Conservation (phyloP, 352 stramenopile species). For the Globisporangium abappressorium region DNA sequence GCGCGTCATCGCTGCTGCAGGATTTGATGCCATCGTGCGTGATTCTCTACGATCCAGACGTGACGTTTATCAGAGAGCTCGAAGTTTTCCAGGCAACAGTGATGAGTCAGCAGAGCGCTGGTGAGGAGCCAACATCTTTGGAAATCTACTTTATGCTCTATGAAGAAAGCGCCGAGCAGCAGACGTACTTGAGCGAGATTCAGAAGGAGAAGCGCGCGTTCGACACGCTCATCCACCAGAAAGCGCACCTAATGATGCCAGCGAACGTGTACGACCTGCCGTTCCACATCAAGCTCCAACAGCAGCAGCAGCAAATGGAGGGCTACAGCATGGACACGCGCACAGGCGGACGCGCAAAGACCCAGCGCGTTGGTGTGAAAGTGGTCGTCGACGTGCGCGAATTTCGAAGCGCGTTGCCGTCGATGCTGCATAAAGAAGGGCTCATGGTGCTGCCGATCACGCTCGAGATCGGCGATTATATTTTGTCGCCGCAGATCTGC, state of each 20-base stretch:
- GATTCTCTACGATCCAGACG: conserved; percentile 94
- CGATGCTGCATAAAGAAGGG: conserved; percentile 95
- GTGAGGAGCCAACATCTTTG: conserved; percentile 22
- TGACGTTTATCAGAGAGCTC: conserved; percentile 93
- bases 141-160: conserved; percentile 97
- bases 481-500: conserved; percentile 96
- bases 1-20: conserved; percentile 72
- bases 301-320: conserved; percentile 41
- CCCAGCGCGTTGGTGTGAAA: conserved; percentile 45
- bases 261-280: conserved; percentile 85
- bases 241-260: conserved; percentile 89
- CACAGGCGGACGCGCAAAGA: conserved; percentile 51
- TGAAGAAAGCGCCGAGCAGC: conserved; percentile 95
- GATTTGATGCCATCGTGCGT: conserved; percentile 91
- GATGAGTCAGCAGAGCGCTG: conserved; percentile 17
- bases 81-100: conserved; percentile 89
- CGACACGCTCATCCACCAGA: conserved; percentile 95
- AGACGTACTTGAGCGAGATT: conserved; percentile 93
- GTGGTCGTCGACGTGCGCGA: conserved; percentile 96
- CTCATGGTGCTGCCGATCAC: conserved; percentile 94
- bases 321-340: conserved; percentile 87
- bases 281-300: conserved; percentile 68
- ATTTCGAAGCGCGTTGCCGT: conserved; percentile 94
- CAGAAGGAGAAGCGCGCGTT: conserved; percentile 96
- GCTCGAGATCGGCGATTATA: conserved; percentile 96